Conservation (phyloP, 169 alveolate genomes). For the Perkinsus marinus region DNA sequence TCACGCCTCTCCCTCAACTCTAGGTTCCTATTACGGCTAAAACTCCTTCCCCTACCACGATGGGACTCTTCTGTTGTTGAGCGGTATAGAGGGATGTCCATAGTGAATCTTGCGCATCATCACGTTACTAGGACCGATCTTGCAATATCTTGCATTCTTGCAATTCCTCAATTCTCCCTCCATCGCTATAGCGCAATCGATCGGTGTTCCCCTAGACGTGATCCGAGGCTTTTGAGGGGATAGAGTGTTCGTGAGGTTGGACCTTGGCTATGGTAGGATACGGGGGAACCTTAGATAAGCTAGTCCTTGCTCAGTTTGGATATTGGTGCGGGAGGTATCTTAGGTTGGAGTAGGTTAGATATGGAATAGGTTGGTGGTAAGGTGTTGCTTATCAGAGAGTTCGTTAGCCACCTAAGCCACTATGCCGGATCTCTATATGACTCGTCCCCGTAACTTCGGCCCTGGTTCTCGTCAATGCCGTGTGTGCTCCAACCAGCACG, state of each 20-base stretch:
- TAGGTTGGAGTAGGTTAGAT: background rate
- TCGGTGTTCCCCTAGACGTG: background rate
- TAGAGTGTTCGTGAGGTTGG: background rate
- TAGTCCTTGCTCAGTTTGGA: too few species aligned
- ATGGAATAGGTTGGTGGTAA: background rate
- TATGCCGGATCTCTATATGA: conserved; percentile 41
- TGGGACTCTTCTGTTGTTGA: background rate
- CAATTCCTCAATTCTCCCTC: background rate
- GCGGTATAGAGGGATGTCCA: background rate
- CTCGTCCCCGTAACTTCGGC: conserved; percentile 45
- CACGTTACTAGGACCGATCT: background rate
- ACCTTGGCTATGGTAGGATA: too few species aligned
- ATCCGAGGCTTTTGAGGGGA: background rate
- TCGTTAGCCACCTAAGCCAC: conserved; percentile 2
- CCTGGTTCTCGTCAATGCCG: conserved; percentile 68
- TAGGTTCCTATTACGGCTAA: too few species aligned
- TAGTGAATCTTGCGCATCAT: background rate
- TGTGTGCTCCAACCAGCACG: conserved; percentile 91
- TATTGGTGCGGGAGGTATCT: background rate
- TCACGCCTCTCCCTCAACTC: too few species aligned
- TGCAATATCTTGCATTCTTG: background rate
- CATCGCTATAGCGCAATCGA: background rate
- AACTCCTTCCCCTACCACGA: too few species aligned
- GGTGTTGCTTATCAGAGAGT: conserved; percentile 3
- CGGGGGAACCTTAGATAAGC: too few species aligned